phyloP scores from a whole-genome alignment of 257 asterid genomes.

The Datura wrightii region DNA sequence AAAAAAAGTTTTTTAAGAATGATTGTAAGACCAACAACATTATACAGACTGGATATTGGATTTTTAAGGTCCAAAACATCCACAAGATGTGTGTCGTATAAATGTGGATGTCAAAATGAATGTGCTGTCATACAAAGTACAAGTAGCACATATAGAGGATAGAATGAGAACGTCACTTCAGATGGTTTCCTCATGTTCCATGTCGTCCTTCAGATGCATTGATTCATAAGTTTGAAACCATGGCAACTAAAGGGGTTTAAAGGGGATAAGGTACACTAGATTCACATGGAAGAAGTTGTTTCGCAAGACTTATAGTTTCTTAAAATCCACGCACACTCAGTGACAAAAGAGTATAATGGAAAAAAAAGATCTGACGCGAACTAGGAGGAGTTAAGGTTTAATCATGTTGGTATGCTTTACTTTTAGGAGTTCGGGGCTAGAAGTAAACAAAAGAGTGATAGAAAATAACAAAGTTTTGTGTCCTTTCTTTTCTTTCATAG shows the following conservation, averaged over 20 bases:
- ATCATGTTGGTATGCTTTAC: neutral
- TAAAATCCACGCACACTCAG: neutral
- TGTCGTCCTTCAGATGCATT: neutral
- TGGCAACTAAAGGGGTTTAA: neutral
- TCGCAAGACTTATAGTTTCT: neutral
- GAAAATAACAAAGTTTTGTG: neutral
- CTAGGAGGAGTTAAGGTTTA: neutral
- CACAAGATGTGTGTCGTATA: neutral
- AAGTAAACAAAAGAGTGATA: neutral
- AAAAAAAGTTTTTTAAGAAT: neutral
- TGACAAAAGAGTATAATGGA: neutral
- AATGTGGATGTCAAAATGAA: neutral
- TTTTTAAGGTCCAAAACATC: neutral
- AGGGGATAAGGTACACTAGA: neutral
- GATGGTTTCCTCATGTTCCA: neutral
- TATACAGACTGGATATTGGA: too few relatives aligned
- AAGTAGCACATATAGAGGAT: neutral
- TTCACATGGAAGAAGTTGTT: neutral
- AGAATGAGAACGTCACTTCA: neutral
- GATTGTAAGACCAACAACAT: neutral
- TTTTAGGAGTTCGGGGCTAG: neutral
- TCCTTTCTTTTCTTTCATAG: neutral
- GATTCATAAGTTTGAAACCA: neutral
- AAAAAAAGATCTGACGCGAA: neutral
- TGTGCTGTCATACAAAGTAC: neutral